Percentiles rank a stretch among this genome's conserved stretches.
These are phyloP conservation scores for Phoma sp. DNA, from an alignment of 2,329 filamentous ascomycete genomes.

Conservation along the genomic window DNA sequence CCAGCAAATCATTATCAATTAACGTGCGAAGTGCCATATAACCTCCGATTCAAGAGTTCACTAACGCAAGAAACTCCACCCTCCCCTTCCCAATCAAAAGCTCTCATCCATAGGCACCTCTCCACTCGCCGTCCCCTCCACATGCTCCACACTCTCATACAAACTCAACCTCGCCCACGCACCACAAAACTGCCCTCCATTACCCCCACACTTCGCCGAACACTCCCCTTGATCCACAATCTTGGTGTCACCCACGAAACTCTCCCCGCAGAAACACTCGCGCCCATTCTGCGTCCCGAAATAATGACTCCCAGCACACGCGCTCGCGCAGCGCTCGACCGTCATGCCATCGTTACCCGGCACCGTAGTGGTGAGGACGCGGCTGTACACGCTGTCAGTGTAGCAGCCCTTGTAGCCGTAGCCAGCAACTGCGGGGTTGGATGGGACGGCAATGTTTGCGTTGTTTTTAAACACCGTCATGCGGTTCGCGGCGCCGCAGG, in stretches of 20 bases:
- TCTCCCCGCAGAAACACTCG: slow-evolving; percentile 30
- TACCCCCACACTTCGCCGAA: slow-evolving; percentile 21
- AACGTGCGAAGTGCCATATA: too few species aligned
- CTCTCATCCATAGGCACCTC: slow-evolving; percentile 4
- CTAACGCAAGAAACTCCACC: too few species aligned
- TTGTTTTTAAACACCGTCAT: slow-evolving; percentile 27
- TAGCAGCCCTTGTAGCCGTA: slow-evolving; percentile 34
- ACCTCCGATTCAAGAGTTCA: too few species aligned
- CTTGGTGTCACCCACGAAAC: slow-evolving; percentile 12
- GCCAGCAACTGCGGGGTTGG: slow-evolving; percentile 20
- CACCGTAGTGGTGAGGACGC: slow-evolving; percentile 17
- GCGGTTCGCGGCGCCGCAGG: slow-evolving; percentile 27
- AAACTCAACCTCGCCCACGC: slow-evolving; percentile 26
- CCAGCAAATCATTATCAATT: too few species aligned
- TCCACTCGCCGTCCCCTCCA: slow-evolving; percentile 10
- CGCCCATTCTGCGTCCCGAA: slow-evolving; percentile 25
- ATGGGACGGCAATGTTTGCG: slow-evolving; percentile 2
- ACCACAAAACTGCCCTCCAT: slow-evolving; percentile 27
- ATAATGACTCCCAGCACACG: slow-evolving; percentile 17
- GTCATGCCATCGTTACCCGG: slow-evolving; percentile 17
- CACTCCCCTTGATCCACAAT: slow-evolving; percentile 26
- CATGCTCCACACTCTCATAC: slow-evolving; percentile 44
- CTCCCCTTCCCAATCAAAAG: not conserved
- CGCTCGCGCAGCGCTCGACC: slow-evolving; percentile 21
- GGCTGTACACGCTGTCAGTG: slow-evolving; percentile 22